Evolutionary conservation across 2,329 filamentous ascomycete species (phyloP), one percentile per base, ranked within the genome.

Genomic region (Exophiala viscosa): DNA sequence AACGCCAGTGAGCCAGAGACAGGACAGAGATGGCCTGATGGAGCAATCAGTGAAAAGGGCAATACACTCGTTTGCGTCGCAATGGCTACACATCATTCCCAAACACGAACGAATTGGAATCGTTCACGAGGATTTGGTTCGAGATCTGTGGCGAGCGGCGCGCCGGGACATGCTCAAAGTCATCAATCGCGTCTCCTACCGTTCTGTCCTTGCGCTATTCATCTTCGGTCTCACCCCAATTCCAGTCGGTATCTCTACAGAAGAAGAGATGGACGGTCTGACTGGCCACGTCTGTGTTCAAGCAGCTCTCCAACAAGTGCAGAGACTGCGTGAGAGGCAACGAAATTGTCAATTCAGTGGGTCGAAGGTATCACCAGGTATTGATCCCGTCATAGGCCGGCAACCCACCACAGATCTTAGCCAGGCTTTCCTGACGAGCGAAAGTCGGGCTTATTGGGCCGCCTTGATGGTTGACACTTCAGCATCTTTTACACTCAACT

Each of bases 381-480:
- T 57, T 14, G 58, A 62, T 20, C 43, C 57, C 7, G 32, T 56
- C 2, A 51, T 61, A 1, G 60, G 59, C 4, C 58, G 64, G 7
- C 64, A 62, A 2, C 62, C 66, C 2, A 57, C 63, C 17, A 63
- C 66, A 0, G 61, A 20, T 5, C 20, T 69, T 1, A 66, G 65
- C 1, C 62, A 65, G 0, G 63, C 64, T 15, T 73, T 71, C 36
- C 64, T 74, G 6, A 64, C 63, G 5, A 62, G 67, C 1, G 72
- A 74, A 54, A 73, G 66, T 47, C 69, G 65, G 9, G 69, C 67
- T 0, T 73, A 73, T 50, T 74, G 71, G 71, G 69, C 69, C 0
- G 72, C 71, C 2, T 49, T 74, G 6, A 72, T 69, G 0, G 74
- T 73, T 28, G 72, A 74, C 34, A 74, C 72, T 0, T 73, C 70